Evolutionary conservation across 192 early-diverging fungal species (phyloP).

Genomic region (Helicostylum pulchrum): DNA sequence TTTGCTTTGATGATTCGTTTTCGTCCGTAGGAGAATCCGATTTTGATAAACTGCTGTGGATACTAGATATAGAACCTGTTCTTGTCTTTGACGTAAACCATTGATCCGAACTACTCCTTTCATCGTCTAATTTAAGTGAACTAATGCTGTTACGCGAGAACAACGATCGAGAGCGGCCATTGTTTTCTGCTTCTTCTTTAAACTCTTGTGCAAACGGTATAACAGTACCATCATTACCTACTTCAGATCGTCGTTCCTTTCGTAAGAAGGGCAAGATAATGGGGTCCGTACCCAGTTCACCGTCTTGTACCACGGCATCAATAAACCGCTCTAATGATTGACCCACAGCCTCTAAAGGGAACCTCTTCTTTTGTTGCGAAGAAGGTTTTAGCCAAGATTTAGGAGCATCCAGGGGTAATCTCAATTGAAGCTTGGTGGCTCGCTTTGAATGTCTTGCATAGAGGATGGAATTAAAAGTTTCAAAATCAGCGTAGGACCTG

Average conservation of each 20-base stretch:
- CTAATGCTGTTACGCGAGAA: constrained; percentile 2
- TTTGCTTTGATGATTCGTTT: background rate
- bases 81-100: constrained; percentile 4
- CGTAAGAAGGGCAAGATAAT: constrained; percentile 28
- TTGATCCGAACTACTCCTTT: background rate
- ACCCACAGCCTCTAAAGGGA: background rate
- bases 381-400: constrained; percentile 18
- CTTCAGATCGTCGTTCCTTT: constrained; percentile 25
- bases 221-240: background rate
- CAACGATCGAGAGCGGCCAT: background rate
- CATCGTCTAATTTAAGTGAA: background rate
- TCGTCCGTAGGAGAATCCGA: background rate
- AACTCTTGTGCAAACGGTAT: constrained; percentile 17
- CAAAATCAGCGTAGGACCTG: constrained; percentile 33
- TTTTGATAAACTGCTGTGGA: background rate
- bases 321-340: constrained; percentile 30
- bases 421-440: constrained; percentile 8
- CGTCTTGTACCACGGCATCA: constrained; percentile 21
- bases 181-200: constrained; percentile 3
- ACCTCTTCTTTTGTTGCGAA: background rate
- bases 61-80: constrained; percentile 1
- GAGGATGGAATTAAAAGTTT: constrained; percentile 25
- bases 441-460: constrained; percentile 17
- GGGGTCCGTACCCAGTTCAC: constrained; percentile 26
- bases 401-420: constrained; percentile 27